Percentiles rank a stretch among this genome's conserved stretches.
phyloP scores from a whole-genome alignment of 73 alveolate genomes.

The Tetrahymena elliotti region DNA sequence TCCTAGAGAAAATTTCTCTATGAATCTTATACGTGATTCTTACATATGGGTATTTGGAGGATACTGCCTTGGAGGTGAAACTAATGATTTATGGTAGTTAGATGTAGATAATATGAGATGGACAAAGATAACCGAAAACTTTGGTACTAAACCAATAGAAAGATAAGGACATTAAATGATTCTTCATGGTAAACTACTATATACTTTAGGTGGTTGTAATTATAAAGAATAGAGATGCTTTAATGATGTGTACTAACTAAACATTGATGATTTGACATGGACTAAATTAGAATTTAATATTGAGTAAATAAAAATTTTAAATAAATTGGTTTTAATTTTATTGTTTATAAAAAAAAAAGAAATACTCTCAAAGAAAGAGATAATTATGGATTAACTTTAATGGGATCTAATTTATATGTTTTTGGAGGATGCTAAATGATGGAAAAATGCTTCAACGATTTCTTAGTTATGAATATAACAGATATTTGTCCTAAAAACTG shows the following conservation, averaged over 20 bases:
- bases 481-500: conserved; percentile 28
- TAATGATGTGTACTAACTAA: conserved; percentile 19
- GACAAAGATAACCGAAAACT: background rate
- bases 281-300: background rate
- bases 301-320: background rate
- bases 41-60: conserved; percentile 33
- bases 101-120: conserved; percentile 30
- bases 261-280: background rate
- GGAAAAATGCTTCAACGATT: conserved; percentile 7
- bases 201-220: conserved; percentile 34
- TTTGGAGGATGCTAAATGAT: conserved; percentile 38
- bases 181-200: conserved; percentile 28
- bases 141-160: conserved; percentile 16
- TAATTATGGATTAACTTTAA: conserved; percentile 3
- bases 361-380: conserved; percentile 12
- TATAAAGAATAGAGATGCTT: conserved; percentile 17
- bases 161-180: conserved; percentile 31
- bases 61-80: conserved; percentile 7
- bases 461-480: conserved; percentile 1
- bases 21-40: conserved; percentile 16
- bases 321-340: background rate
- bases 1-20: conserved; percentile 34
- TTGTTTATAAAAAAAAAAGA: background rate
- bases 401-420: background rate
- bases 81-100: conserved; percentile 16